A percentile compares a stretch with the other conserved stretches of the same genome.
phyloP scores from a whole-genome alignment of 768 basidiomycete genomes.

The Phlebiopsis gigantea region DNA sequence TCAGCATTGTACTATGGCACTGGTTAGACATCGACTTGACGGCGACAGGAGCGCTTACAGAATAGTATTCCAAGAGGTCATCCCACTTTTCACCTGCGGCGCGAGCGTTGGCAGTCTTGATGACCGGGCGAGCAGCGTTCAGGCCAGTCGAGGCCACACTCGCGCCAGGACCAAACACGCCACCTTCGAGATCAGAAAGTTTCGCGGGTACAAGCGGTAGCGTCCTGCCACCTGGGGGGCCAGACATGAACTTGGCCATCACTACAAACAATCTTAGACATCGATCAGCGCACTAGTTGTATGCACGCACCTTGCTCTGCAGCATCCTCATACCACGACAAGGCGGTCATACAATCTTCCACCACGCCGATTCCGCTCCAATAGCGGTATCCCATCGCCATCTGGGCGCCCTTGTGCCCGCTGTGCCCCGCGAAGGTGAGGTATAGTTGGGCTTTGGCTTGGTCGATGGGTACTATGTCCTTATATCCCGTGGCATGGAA shows the following conservation, averaged over 20 bases:
- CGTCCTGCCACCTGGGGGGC: constrained; percentile 88
- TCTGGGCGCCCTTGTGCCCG: constrained; percentile 82
- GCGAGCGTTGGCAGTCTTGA: constrained; percentile 77
- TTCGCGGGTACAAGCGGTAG: constrained; percentile 77
- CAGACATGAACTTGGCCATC: constrained; percentile 73
- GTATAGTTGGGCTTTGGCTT: constrained; percentile 82
- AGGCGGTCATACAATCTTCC: constrained; percentile 79
- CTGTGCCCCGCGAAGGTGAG: constrained; percentile 93
- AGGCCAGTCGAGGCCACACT: constrained; percentile 87
- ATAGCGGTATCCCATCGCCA: constrained; percentile 90
- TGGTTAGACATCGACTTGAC: constrained; percentile 2
- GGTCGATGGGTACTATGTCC: constrained; percentile 54
- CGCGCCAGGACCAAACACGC: constrained; percentile 92
- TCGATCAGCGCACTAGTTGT: too few species aligned
- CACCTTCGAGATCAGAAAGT: constrained; percentile 86
- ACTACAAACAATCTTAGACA: constrained; percentile 52
- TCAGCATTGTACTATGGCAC: constrained; percentile 83
- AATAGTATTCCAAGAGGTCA: constrained; percentile 88
- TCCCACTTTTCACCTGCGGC: constrained; percentile 93
- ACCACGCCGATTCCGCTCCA: constrained; percentile 94
- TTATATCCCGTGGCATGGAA: constrained; percentile 85
- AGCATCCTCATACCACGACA: constrained; percentile 86
- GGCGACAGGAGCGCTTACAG: constrained; percentile 42
- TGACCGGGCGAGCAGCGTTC: constrained; percentile 66
- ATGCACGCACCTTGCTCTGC: constrained; percentile 78